Evolutionary conservation across 1,139 yeast species (phyloP), one percentile per base, ranked within the genome.

Genomic region (Suhomyces chickasaworum): DNA sequence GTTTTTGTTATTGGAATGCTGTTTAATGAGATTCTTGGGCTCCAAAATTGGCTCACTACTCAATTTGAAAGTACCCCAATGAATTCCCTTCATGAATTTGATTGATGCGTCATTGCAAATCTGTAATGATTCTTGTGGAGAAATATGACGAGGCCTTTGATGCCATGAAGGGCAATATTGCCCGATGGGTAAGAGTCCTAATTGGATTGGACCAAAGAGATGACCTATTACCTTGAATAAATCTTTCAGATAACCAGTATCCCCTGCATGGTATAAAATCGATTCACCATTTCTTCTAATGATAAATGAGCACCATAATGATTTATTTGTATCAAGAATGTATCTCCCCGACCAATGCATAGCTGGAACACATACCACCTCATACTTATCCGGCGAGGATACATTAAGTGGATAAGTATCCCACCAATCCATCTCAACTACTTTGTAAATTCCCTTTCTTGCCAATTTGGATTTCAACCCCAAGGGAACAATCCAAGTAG

Each of bases 271-370:
- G 70, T 84, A 91, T 38, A 90, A 69, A 1, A 89, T 62, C 0
- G 96, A 87, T 55, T 80, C 73, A 0, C 83, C 85, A 54, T 87
- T 78, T 47, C 81, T 78, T 44, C 81, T 71, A 9, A 91, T 63
- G 51, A 91, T 61, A 59, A 84, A 91, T 0, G 97, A 89, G 55
- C 96, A 87, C 98, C 98, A 91, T 41, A 91, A 68, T 0, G 96
- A 81, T 29, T 73, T 70, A 64, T 91, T 91, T 1, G 95, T 80
- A 62, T 91, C 98, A 22, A 84, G 61, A 23, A 91, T 66, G 39
- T 80, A 78, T 37, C 97, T 67, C 0, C 97, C 98, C 1, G 96
- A 87, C 98, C 98, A 91, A 66, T 91, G 98, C 97, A 91, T 91
- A 0, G 97, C 89, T 0, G 98, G 98, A 0, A 95, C 80, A 65